Base-by-base conservation (phyloP, 1,284 basidiomycete species). In the Cryptococcus amylolentus region DNA sequence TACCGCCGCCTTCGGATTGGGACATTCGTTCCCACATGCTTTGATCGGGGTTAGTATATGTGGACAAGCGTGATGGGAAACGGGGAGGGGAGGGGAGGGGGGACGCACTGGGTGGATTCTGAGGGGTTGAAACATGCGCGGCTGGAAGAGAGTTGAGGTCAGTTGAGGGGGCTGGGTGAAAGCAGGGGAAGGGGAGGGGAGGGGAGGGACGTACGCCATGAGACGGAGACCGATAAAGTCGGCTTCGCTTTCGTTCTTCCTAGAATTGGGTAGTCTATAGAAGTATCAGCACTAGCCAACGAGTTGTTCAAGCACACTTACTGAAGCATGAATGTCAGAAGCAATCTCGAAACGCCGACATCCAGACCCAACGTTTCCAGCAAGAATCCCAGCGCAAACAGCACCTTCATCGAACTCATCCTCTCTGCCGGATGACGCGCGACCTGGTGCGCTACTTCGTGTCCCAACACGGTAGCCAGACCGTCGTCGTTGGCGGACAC, bases 361-460 rank as follows among this genome's bases (percentile, higher is more conserved):
- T 88, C 86, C 14, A 89, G 53, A 0, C 87, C 87, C 0, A 86
- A 51, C 0, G 77, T 61, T 35, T 84, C 79, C 6, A 90, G 72
- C 1, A 87, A 50, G 45, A 82, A 66, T 0, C 80, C 76, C 1
- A 87, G 43, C 0, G 75, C 72, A 37, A 86, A 78, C 40, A 84
- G 67, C 9, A 90, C 74, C 58, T 85, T 85, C 54, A 80, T 67
- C 2, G 79, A 82, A 1, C 88, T 87, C 57, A 85, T 79, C 2
- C 83, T 78, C 72, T 93, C 90, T 0, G 86, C 84, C 0, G 79
- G 78, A 68, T 92, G 91, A n/a, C 89, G 81, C 5, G 85, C 84
- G 26, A 91, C 89, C 62, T 88, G 87, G 69, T 95, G 93, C 3
- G 89, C 90, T 43, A 95, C 88, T 77, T 94, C 91, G 74, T 97